Evolutionary conservation across 257 asterid species (phyloP).

Genomic region (Verbascum thapsus): DNA sequence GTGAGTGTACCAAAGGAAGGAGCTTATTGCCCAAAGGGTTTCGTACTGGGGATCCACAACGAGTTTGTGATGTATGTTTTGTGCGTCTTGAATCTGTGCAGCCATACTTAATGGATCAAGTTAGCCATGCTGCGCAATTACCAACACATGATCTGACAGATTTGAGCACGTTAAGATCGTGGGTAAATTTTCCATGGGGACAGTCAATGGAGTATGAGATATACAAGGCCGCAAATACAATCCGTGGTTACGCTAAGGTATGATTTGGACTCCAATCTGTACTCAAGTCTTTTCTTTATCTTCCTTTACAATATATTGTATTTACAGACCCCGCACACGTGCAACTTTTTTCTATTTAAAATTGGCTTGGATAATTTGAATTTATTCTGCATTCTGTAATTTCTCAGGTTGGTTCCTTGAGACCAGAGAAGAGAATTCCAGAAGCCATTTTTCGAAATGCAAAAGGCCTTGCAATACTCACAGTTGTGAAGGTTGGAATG

Average conservation of each 20-base stretch:
- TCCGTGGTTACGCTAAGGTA: slow-evolving; percentile 76
- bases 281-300: neutral
- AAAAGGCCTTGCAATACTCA: slow-evolving; percentile 90
- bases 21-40: slow-evolving; percentile 86
- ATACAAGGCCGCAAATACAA: slow-evolving; percentile 89
- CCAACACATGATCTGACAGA: slow-evolving; percentile 94
- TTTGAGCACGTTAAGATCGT: slow-evolving; percentile 94
- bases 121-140: slow-evolving; percentile 90
- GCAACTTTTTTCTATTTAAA: neutral
- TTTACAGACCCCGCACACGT: neutral
- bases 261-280: slow-evolving; percentile 17
- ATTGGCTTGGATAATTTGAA: slow-evolving; percentile 5
- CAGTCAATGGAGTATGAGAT: slow-evolving; percentile 97
- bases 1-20: slow-evolving; percentile 88
- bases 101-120: slow-evolving; percentile 82
- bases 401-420: slow-evolving; percentile 70
- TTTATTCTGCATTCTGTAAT: slow-evolving; percentile 18
- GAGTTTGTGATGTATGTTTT: slow-evolving; percentile 96
- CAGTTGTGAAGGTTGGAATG: slow-evolving; percentile 89
- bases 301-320: neutral
- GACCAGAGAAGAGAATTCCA: slow-evolving; percentile 86
- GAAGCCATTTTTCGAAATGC: slow-evolving; percentile 84
- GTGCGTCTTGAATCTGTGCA: slow-evolving; percentile 91
- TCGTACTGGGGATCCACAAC: slow-evolving; percentile 67
- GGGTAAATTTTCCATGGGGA: slow-evolving; percentile 99